These are phyloP conservation scores for Termitomyces sp. DNA, from an alignment of 768 basidiomycete species.

Conservation along the genomic window DNA sequence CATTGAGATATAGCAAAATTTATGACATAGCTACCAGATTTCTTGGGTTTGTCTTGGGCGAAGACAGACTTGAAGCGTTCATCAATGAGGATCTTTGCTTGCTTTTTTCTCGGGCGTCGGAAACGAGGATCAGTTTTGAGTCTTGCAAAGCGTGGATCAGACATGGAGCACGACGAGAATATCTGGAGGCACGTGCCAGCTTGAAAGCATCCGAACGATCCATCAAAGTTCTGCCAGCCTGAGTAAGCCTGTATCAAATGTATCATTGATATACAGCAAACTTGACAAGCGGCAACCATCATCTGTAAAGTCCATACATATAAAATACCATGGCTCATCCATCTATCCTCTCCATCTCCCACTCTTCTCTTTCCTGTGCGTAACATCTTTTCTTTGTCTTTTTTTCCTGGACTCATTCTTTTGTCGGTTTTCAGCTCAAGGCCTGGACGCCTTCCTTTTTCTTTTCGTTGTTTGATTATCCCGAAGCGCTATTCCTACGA, in stretches of 20 bases:
- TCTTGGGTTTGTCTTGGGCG: conserved; percentile 34
- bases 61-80: conserved; percentile 87
- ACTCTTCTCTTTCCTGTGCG: conserved; percentile 11
- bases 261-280: no score
- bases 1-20: neutral
- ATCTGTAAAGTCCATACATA: conserved; percentile 1
- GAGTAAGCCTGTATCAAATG: no score
- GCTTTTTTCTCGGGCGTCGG: conserved; percentile 72
- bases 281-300: conserved; percentile 9
- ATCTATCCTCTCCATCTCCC: conserved; percentile 1
- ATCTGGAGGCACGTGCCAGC: conserved; percentile 8
- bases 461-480: conserved; percentile 5
- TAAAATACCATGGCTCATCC: neutral
- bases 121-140: conserved; percentile 92
- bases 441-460: conserved; percentile 17
- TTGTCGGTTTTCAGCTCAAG: conserved; percentile 12
- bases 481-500: conserved; percentile 1
- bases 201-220: neutral
- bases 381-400: neutral
- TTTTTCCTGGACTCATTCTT: neutral
- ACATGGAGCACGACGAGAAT: conserved; percentile 33
- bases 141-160: conserved; percentile 84
- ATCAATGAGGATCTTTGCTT: conserved; percentile 83
- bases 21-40: conserved; percentile 5
- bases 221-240: no score